phyloP scores from a whole-genome alignment of 1,139 yeast genomes.

The Zygosaccharomyces sapae region DNA sequence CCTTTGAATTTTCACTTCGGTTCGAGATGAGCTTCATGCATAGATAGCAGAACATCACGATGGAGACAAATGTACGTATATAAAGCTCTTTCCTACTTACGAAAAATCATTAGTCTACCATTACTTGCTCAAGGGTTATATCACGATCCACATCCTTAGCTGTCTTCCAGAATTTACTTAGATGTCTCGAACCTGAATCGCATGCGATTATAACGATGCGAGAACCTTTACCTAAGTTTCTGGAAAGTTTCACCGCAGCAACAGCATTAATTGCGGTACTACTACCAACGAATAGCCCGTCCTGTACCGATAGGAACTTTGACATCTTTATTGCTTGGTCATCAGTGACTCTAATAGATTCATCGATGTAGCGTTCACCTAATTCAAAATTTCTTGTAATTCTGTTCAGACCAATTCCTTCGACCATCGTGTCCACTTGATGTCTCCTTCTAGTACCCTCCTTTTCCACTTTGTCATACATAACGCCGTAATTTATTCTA shows the following conservation, averaged over 20 bases:
- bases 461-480: slow-evolving; percentile 83
- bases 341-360: slow-evolving; percentile 77
- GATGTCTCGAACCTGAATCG: slow-evolving; percentile 85
- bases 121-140: slow-evolving; percentile 34
- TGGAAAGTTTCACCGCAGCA: slow-evolving; percentile 73
- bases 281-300: slow-evolving; percentile 88
- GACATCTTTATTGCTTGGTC: slow-evolving; percentile 86
- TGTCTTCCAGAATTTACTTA: slow-evolving; percentile 86
- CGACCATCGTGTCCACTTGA: slow-evolving; percentile 91
- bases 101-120: slow-evolving; percentile 3
- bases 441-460: slow-evolving; percentile 94
- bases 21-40: slow-evolving; percentile 1
- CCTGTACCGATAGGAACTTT: slow-evolving; percentile 68
- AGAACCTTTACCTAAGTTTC: slow-evolving; percentile 55
- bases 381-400: slow-evolving; percentile 73
- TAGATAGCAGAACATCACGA: background rate
- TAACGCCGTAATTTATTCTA: slow-evolving; percentile 81
- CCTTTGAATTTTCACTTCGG: slow-evolving; percentile 2
- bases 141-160: slow-evolving; percentile 42
- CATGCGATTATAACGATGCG: slow-evolving; percentile 84
- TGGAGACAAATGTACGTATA: background rate
- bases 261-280: slow-evolving; percentile 91
- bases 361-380: slow-evolving; percentile 70
- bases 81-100: background rate
- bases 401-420: slow-evolving; percentile 89